Base-by-base conservation (phyloP, 441 rosid genomes). In the Gossypium davidsonii region DNA sequence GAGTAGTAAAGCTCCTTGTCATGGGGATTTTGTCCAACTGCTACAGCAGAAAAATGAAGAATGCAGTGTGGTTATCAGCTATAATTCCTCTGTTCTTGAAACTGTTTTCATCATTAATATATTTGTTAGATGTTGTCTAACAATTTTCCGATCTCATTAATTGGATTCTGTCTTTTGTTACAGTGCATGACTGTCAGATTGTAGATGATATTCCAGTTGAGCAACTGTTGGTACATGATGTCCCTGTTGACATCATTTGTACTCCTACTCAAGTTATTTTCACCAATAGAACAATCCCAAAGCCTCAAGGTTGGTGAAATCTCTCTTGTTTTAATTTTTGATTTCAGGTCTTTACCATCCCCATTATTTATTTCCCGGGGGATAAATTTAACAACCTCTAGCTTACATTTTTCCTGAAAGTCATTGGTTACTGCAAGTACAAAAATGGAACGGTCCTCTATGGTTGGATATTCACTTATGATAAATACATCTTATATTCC, bases 241-340 rank as follows among this genome's bases (percentile, higher is more conserved):
- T 93, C 75, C 93, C 97, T 12, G 97, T 93, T 58, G 97, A 93
- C 83, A 84, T 93, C 73, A 84, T 93, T 62, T 91, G 97, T 85
- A 91, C 97, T 68, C 88, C 91, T 28, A 83, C 82, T 12, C 86
- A 80, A 80, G 83, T 89, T 70, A 83, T 89, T 42, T 85, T 80
- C 55, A 84, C 91, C 8, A 76, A 78, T 31, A 78, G 82, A 66
- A 49, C 75, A 4, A 85, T 85, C 74, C 88, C 96, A 0, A 93
- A 91, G 84, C 98, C 98, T 63, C 88, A 90, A 84, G 98, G 98
- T 91, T 46, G 49, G 80, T 75, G 49, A 61, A 60, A 59, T 3
- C 69, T 66, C 55, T 37, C 48, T 75, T 26, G 57, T 28, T 28
- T 52, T 17, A 14, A 5, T 18, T 42, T 7, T 39, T 18, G 0